Percentiles rank a stretch among this genome's conserved stretches.
Conservation (phyloP, 2,329 filamentous ascomycete species). For the Periconia macrospinosa region DNA sequence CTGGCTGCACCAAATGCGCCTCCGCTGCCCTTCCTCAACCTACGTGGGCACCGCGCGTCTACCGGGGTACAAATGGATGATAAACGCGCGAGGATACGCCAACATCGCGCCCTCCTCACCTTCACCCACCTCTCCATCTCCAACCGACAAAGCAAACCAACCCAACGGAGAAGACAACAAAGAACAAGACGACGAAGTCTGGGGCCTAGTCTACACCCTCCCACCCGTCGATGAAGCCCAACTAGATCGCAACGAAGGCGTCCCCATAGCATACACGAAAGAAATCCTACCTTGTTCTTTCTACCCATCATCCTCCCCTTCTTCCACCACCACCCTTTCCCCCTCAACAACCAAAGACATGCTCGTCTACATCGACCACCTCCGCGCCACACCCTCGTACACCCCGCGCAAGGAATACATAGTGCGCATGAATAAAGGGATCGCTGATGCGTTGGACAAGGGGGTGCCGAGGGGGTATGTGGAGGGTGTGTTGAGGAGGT, state of each 20-base stretch:
- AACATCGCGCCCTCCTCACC: constrained; percentile 52
- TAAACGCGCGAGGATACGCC: constrained; percentile 68
- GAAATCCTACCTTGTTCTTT: constrained; percentile 30
- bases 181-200: constrained; percentile 43
- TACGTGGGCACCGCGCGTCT: constrained; percentile 63
- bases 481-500: constrained; percentile 56
- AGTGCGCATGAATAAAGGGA: constrained; percentile 64
- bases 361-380: constrained; percentile 57
- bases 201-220: constrained; percentile 40
- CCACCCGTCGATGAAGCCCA: constrained; percentile 24
- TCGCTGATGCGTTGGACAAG: constrained; percentile 58
- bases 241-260: constrained; percentile 59
- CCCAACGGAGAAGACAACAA: not conserved
- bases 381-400: constrained; percentile 19
- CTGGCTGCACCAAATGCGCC: constrained; percentile 65
- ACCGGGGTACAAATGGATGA: constrained; percentile 63
- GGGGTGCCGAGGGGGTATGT: constrained; percentile 62
- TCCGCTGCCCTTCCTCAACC: constrained; percentile 59
- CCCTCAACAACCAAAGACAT: no score
- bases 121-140: no score
- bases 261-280: constrained; percentile 64
- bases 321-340: no score
- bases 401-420: constrained; percentile 58
- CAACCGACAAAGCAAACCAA: no score
- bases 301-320: no score